Evolutionary conservation across 1,284 basidiomycete species (phyloP), one percentile per base, ranked within the genome.

Genomic region (Xanthoconium separans): DNA sequence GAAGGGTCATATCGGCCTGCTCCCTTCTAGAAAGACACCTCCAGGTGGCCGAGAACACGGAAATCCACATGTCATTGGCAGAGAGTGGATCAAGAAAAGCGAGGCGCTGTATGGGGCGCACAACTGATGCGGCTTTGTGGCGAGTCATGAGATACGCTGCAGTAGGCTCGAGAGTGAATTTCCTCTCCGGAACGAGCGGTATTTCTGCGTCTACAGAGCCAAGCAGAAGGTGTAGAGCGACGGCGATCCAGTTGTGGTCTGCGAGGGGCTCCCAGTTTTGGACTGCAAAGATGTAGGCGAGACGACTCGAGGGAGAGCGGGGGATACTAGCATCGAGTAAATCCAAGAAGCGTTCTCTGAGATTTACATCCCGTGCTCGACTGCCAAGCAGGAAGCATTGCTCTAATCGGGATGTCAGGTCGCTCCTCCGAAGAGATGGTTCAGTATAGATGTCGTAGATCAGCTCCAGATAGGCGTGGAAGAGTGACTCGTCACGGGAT

Each of bases 251-350:
- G 69, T 98, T 95, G 56, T 91, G 85, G 61, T 98, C 94, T 2
- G 92, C 87, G 18, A 99, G 74, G 11, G 89, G 84, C 61, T 99
- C 97, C 97, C 98, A 99, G 69, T 82, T 96, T 73, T 99, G 95
- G 20, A 95, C 87, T 29, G 93, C 95, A 48, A 97, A 80, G 58
- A 99, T 85, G 72, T 97, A 98, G 49, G 91, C 90, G 47, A 99
- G 73, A 29, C 97, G 89, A 56, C 82, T 87, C 49, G 87, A 84
- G 13, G 97, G 78, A 2, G 89, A 87, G 29, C 89, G 84, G 16
- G 95, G 92, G 41, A 99, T 84, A 64, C 91, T 96, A 58, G 84
- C 78, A 66, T 99, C 96, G 58, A 99, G 80, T 50, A 98, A 82
- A 67, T 95, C 91, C 63, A 98, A 82, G 75, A 99, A 99, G 50